Base-by-base conservation (phyloP, 257 asterid genomes). In the Solanum bukasovii region DNA sequence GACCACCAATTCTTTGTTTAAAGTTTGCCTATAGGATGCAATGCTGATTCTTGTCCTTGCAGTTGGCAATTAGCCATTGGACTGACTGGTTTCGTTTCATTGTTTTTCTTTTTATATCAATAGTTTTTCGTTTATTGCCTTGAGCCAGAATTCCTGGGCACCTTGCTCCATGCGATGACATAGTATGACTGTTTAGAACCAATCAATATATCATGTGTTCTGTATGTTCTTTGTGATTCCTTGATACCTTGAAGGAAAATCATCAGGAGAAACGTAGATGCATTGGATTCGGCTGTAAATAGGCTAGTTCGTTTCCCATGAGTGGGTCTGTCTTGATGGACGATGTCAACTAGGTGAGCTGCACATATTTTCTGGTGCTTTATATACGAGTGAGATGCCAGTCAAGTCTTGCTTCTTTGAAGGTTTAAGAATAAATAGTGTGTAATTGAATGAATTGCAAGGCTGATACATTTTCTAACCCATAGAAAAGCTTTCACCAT, bases 201-300 rank as follows among this genome's bases (percentile, higher is more conserved):
- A 79, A 16, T 79, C 18, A 25, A 79, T 23, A 27, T 5, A 27
- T 42, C 67, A 6, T 9, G 3, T 72, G 65, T 44, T 2, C 6
- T 44, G 11, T 77, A 40, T 42, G 84, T 79, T 44, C 70, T 49
- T 29, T 68, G 88, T 68, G 46, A 61, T 89, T 90, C 96, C 96
- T 94, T 93, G 90, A 92, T 34, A 14, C 87, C 70, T 82, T 52
- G 88, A 85, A 97, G 99, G 90, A 97, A 95, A 93, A 49, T 91
- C 87, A 94, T 97, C 85, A 88, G 96, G 91, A 91, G 96, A 91
- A 96, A 94, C 71, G 98, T 95, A 10, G 99, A 96, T 92, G 96
- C 97, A 13, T 90, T 96, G 90, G 99, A 97, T 90, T 84, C 98
- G 1, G 52, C 96, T 63, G 98, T 95, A 56, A 94, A 91, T 88